Base-by-base conservation (phyloP, 148 eudicot species). In the Dysphania ambrosioides region DNA sequence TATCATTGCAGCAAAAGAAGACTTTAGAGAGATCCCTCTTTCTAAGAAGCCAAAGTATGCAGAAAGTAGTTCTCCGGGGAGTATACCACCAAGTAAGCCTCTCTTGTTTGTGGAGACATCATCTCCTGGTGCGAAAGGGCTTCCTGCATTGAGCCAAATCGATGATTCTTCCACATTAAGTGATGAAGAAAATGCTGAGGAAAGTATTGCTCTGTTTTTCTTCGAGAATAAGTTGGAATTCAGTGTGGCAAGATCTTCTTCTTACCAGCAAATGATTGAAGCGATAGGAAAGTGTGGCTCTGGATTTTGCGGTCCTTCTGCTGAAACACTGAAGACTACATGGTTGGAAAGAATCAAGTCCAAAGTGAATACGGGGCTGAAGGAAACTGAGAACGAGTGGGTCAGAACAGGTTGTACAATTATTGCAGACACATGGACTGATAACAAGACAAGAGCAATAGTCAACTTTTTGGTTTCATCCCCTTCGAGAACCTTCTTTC, bases 371-470 rank as follows among this genome's bases (percentile, higher is more conserved):
- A 34, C 81, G 41, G 88, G 86, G 27, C 82, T 88, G 56, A 94
- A 87, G 76, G 96, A 90, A 38, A 78, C 84, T 10, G 98, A 92
- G 84, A 92, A 86, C 82, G 98, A 94, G 82, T 94, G 97, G 98
- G 78, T 79, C 24, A 78, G 83, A 73, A 92, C 97, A 41, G 98
- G 98, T 53, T 94, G 98, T 78, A 94, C 98, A n/a, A 78, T 94
- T 72, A 83, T 92, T 65, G 93, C 90, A 35, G 93, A 94, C 75
- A 88, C 96, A 26, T 94, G 97, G 96, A 87, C 97, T n/a, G 98
- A 94, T 82, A 87, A 90, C 80, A 94, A 90, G 81, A 85, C 93
- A 6, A 90, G 84, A 78, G 98, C 97, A 66, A 31, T 94, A 70
- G 88, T 94, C 38, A 94, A 92, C 62, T 92, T 94, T 79, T 81